Percentiles rank a stretch among this genome's conserved stretches.
Conservation (phyloP, 345 rosid species). For the Pistacia atlantica region DNA sequence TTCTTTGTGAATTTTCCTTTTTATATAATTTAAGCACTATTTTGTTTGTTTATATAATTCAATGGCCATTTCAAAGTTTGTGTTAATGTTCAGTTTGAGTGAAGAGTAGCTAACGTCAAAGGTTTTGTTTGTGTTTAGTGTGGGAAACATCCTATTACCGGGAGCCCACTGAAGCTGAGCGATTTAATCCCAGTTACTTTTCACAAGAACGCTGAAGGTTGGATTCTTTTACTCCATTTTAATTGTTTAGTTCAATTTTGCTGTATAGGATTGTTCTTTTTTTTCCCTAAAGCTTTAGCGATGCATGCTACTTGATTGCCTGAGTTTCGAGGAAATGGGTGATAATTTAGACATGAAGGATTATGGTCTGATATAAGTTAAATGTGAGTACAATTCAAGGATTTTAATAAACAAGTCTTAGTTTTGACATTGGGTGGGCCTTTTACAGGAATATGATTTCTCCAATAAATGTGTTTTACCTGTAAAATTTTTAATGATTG, state of each 20-base stretch:
- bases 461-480: too few species aligned
- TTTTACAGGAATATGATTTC: neutral
- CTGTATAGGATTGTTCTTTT: neutral
- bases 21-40: too few species aligned
- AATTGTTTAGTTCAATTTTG: neutral
- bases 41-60: too few species aligned
- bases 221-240: neutral
- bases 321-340: too few species aligned
- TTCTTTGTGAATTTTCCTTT: too few species aligned
- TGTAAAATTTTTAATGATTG: too few species aligned
- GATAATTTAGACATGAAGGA: too few species aligned
- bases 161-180: constrained; percentile 57
- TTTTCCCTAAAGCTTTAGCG: neutral
- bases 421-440: neutral
- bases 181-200: constrained; percentile 78
- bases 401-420: neutral
- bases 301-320: too few species aligned
- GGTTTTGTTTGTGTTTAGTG: constrained; percentile 24
- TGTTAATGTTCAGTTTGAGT: too few species aligned
- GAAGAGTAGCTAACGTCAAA: too few species aligned
- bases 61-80: too few species aligned
- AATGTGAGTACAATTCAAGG: neutral
- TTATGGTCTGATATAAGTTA: neutral
- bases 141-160: constrained; percentile 49
- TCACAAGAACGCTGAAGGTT: constrained; percentile 88